These are phyloP conservation scores for Chalciporus piperatus DNA, from an alignment of 768 basidiomycete species.

Conservation along the genomic window DNA sequence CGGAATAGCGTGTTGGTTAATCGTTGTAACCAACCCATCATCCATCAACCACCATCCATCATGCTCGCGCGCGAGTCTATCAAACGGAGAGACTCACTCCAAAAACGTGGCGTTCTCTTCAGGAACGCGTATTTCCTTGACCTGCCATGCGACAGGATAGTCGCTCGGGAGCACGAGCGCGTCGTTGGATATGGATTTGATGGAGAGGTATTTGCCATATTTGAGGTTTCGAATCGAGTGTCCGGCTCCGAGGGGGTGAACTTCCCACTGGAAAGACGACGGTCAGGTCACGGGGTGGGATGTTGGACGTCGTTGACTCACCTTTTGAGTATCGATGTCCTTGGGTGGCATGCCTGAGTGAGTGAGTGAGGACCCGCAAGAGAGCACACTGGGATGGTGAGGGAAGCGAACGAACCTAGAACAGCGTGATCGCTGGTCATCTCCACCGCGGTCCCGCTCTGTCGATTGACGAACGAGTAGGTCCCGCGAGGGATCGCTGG, in stretches of 20 bases:
- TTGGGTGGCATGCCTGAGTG: conserved; percentile 30
- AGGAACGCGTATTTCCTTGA: conserved; percentile 22
- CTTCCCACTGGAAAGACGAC: conserved; percentile 23
- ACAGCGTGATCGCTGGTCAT: conserved; percentile 22
- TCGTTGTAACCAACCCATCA: too few species aligned
- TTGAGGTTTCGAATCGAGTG: conserved; percentile 31
- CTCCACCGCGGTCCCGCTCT: conserved; percentile 33
- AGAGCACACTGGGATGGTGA: too few species aligned
- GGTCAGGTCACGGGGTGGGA: too few species aligned
- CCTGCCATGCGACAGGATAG: conserved; percentile 28
- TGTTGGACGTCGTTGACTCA: too few species aligned
- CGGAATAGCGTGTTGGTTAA: too few species aligned
- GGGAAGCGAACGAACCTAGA: conserved; percentile 19
- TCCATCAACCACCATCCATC: too few species aligned
- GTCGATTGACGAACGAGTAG: conserved; percentile 29
- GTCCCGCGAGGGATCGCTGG: conserved; percentile 30
- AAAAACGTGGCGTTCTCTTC: conserved; percentile 29
- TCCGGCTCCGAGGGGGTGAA: conserved; percentile 28
- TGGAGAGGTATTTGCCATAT: conserved; percentile 29
- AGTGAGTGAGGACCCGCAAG: too few species aligned
- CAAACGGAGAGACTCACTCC: too few species aligned
- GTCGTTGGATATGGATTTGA: conserved; percentile 26
- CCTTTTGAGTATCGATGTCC: conserved; percentile 29
- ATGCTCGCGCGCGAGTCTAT: too few species aligned
- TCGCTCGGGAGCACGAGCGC: conserved; percentile 24